A percentile compares a stretch with the other conserved stretches of the same genome.
phyloP scores from a whole-genome alignment of 441 rosid species.

The Cnidoscolus chayamansa region DNA sequence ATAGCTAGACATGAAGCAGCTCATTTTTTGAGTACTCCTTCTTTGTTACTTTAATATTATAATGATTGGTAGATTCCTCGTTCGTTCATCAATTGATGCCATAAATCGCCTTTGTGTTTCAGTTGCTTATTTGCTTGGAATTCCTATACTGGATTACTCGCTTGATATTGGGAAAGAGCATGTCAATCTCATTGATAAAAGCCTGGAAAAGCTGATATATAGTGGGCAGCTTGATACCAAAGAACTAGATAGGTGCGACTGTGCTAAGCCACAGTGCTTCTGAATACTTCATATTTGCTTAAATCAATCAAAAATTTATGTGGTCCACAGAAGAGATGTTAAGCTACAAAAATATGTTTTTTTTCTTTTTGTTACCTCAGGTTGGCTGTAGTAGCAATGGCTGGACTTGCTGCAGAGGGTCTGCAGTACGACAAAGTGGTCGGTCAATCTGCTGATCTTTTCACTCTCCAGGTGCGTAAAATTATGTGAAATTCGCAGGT shows the following conservation, averaged over 20 bases:
- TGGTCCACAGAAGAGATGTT: background rate
- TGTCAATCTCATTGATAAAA: conserved; percentile 78
- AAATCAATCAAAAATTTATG: background rate
- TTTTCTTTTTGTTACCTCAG: conserved; percentile 29
- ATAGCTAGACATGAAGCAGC: conserved; percentile 90
- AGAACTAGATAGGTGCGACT: conserved; percentile 71
- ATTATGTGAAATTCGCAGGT: too few relatives aligned
- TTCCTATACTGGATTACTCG: conserved; percentile 81
- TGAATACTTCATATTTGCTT: background rate
- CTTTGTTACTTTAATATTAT: background rate
- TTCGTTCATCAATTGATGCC: conserved; percentile 5
- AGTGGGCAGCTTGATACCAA: conserved; percentile 83
- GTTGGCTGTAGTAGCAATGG: conserved; percentile 83
- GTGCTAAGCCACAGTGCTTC: background rate
- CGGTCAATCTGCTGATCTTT: conserved; percentile 93
- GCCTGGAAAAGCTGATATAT: conserved; percentile 72
- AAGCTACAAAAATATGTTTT: background rate
- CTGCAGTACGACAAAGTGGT: conserved; percentile 77
- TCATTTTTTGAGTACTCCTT: conserved; percentile 68
- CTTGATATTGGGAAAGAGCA: conserved; percentile 90
- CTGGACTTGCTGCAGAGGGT: conserved; percentile 94
- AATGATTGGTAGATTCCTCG: background rate
- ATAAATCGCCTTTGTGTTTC: conserved; percentile 14
- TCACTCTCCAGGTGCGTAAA: conserved; percentile 71
- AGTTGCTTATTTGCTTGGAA: conserved; percentile 84